Evolutionary conservation across 176 grass and related monocot species (phyloP).

Genomic region (Cenchrus fungigraminus): DNA sequence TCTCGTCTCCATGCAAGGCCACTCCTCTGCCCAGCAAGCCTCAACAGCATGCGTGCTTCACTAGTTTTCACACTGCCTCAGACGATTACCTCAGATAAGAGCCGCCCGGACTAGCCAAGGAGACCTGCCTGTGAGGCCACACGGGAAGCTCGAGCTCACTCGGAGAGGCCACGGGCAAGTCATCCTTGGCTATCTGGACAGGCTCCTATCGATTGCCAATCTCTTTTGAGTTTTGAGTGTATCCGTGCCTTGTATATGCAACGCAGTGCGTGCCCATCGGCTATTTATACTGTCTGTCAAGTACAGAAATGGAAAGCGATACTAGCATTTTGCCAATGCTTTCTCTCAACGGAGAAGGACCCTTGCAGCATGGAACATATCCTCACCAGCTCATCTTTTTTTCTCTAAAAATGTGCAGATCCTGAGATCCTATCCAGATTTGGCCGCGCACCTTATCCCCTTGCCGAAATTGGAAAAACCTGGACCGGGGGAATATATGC

Average conservation of each 20-base stretch:
- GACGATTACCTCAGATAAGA: constrained; percentile 7
- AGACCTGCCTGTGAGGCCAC: constrained; percentile 37
- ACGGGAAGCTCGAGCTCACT: background rate
- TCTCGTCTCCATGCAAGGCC: constrained; percentile 32
- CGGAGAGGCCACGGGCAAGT: constrained; percentile 40
- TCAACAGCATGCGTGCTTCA: background rate
- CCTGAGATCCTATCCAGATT: background rate
- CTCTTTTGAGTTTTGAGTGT: background rate
- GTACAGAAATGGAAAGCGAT: background rate
- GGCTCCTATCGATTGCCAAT: constrained; percentile 21
- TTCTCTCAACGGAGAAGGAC: background rate
- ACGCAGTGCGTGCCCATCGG: background rate
- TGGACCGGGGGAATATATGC: constrained; percentile 18
- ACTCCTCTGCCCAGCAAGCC: background rate
- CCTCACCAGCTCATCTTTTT: background rate
- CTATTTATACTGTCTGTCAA: constrained; percentile 31
- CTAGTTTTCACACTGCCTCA: background rate
- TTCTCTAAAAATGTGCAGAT: background rate
- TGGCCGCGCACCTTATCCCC: background rate
- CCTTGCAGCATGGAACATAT: constrained; percentile 23
- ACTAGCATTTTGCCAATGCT: too few relatives aligned
- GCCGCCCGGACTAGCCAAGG: constrained; percentile 36
- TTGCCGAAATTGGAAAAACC: constrained; percentile 2
- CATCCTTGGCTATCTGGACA: constrained; percentile 38
- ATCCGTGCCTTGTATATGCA: background rate